phyloP scores from a whole-genome alignment of 2,329 filamentous ascomycete species.

The Cordyceps farinosa region DNA sequence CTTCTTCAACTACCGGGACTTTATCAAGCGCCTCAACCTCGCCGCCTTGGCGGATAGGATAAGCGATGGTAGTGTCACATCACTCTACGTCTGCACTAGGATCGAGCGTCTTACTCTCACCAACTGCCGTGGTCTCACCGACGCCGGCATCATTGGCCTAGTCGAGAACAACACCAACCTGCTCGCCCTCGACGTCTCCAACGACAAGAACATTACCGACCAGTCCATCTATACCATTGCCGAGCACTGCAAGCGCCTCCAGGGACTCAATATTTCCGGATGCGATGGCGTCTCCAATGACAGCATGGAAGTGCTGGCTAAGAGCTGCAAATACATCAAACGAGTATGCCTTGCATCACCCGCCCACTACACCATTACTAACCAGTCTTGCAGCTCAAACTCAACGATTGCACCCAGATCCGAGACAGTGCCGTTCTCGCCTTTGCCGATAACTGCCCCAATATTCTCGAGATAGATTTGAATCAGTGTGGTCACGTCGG shows the following conservation, averaged over 20 bases:
- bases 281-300: constrained; percentile 84
- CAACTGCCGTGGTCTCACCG: constrained; percentile 80
- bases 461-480: constrained; percentile 94
- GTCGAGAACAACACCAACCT: constrained; percentile 76
- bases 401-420: constrained; percentile 86
- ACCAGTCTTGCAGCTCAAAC: constrained; percentile 65
- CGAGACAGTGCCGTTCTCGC: constrained; percentile 78
- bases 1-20: constrained; percentile 83
- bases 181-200: constrained; percentile 85
- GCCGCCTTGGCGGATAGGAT: constrained; percentile 70
- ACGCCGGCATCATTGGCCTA: constrained; percentile 75
- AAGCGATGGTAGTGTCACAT: constrained; percentile 84
- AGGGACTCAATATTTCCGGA: constrained; percentile 88
- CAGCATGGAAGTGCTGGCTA: constrained; percentile 74
- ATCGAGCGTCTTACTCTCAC: constrained; percentile 92
- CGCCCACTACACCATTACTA: constrained; percentile 25
- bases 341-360: constrained; percentile 54
- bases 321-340: constrained; percentile 83
- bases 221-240: constrained; percentile 74
- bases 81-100: constrained; percentile 79
- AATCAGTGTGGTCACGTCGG: constrained; percentile 79
- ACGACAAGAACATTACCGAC: constrained; percentile 79
- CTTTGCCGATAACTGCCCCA: constrained; percentile 83
- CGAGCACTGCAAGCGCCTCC: constrained; percentile 75
- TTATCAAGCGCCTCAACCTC: constrained; percentile 89